Conservation (phyloP, 352 stramenopile species). For the Pythium biforme region DNA sequence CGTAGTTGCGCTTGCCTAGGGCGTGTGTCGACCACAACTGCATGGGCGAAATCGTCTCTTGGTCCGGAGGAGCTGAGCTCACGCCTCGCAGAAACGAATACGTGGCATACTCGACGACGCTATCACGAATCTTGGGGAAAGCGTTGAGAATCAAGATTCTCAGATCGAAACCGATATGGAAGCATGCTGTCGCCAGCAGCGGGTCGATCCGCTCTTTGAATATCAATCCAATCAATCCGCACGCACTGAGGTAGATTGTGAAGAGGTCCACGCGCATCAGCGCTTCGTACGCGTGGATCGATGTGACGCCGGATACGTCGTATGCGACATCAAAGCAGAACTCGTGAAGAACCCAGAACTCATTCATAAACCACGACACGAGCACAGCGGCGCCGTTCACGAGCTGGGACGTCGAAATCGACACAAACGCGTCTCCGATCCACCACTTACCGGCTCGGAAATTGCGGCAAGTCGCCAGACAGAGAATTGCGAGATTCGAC, state of each 20-base stretch:
- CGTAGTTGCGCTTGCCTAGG: constrained; percentile 3
- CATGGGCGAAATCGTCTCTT: constrained; percentile 26
- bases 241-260: constrained; percentile 25
- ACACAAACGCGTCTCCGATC: constrained; percentile 11
- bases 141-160: constrained; percentile 11
- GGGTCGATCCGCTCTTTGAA: constrained; percentile 28
- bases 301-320: not conserved
- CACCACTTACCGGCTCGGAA: constrained; percentile 22
- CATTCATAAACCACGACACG: constrained; percentile 17
- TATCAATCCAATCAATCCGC: constrained; percentile 16
- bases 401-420: constrained; percentile 6
- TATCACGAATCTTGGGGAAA: not conserved
- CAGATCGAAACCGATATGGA: constrained; percentile 19
- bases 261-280: constrained; percentile 14
- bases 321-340: constrained; percentile 26
- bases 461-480: constrained; percentile 21
- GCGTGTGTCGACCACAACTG: constrained; percentile 6
- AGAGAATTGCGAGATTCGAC: not conserved
- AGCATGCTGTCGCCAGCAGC: constrained; percentile 18
- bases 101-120: constrained; percentile 5
- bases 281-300: not conserved
- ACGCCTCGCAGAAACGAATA: not conserved
- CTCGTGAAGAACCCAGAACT: constrained; percentile 9
- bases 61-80: not conserved
- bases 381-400: constrained; percentile 9